Percentiles rank a stretch among this genome's conserved stretches.
These are phyloP conservation scores for Talaromyces sp. DNA, from an alignment of 2,329 filamentous ascomycete genomes.

Conservation along the genomic window DNA sequence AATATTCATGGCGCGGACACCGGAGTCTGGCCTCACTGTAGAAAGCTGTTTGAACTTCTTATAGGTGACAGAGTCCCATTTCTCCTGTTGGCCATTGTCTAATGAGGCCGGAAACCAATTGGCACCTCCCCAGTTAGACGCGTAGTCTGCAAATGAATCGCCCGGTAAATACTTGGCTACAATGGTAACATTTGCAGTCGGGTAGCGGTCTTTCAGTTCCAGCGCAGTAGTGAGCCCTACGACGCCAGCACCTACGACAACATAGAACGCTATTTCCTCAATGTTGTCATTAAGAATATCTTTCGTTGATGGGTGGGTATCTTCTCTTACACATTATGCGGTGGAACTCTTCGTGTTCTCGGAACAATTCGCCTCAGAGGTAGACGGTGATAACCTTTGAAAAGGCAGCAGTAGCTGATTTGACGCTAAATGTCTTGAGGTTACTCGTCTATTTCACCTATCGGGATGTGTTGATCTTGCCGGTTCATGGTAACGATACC, in stretches of 20 bases:
- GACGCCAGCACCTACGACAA: conserved; percentile 19
- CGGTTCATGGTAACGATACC: not conserved
- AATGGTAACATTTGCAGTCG: conserved; percentile 16
- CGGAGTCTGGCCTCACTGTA: conserved; percentile 14
- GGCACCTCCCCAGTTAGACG: conserved; percentile 19
- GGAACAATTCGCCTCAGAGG: not conserved
- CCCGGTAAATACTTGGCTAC: conserved; percentile 19
- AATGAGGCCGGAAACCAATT: conserved; percentile 19
- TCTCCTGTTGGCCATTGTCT: conserved; percentile 19
- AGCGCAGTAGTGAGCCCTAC: conserved; percentile 20
- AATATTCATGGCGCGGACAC: conserved; percentile 19
- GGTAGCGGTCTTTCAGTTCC: conserved; percentile 19
- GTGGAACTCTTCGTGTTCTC: not conserved
- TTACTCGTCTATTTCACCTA: not conserved
- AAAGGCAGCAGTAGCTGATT: not conserved
- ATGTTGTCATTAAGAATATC: conserved; percentile 1
- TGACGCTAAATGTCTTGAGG: not conserved
- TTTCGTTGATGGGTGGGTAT: not conserved
- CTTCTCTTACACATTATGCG: not conserved
- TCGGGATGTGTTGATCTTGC: not conserved
- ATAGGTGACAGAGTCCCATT: conserved; percentile 19
- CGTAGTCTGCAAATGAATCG: conserved; percentile 19
- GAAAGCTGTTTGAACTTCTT: conserved; percentile 19
- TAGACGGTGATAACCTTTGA: not conserved
- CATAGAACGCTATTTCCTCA: conserved; percentile 16